Evolutionary conservation across 2,329 filamentous ascomycete species (phyloP), one percentile per base, ranked within the genome.

Genomic region (Seiridium cupressi): DNA sequence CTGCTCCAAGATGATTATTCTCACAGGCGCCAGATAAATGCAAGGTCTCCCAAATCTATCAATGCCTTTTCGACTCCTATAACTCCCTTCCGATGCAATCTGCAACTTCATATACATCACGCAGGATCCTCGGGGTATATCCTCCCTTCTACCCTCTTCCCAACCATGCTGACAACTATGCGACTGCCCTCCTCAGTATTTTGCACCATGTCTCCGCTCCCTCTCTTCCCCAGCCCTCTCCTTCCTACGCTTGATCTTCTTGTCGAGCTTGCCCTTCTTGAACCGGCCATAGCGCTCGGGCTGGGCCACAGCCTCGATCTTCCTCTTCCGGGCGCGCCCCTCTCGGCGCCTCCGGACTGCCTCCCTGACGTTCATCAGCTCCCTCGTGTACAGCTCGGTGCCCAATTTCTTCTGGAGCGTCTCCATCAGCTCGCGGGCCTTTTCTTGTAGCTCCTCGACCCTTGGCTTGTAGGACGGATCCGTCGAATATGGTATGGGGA

Each of bases 361-460:
- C 57, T 90, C 87, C 62, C 92, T 86, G 5, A 96, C 91, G 46
- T 84, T 83, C 44, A 91, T 75, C 70, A 98, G 81, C 51, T 89
- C 83, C 58, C 83, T 81, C n/a, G 93, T 87, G 76, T 93, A 99
- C 63, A 86, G 86, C 1, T 87, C 85, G 2, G 90, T 92, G 46
- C 94, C 95, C 56, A 97, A 81, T 71, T 91, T 93, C 78, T 89
- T 89, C 78, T 97, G 93, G 61, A 99, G 73, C n/a, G 84, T 77
- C 64, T 92, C 90, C 79, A 98, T 88, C 9, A 93, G 80, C 67
- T 94, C 90, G 65, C 89, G 85, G 4, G 91, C 89, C 60, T 89
- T 88, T 46, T 85, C 82, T 66, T 89, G 87, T 40, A 99, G 79
- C 0, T 80, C 80, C 64, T 92, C 89, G 73, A 93, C 89, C 26